Evolutionary conservation across 2,329 filamentous ascomycete species (phyloP).

Genomic region (Passalora sequoiae): DNA sequence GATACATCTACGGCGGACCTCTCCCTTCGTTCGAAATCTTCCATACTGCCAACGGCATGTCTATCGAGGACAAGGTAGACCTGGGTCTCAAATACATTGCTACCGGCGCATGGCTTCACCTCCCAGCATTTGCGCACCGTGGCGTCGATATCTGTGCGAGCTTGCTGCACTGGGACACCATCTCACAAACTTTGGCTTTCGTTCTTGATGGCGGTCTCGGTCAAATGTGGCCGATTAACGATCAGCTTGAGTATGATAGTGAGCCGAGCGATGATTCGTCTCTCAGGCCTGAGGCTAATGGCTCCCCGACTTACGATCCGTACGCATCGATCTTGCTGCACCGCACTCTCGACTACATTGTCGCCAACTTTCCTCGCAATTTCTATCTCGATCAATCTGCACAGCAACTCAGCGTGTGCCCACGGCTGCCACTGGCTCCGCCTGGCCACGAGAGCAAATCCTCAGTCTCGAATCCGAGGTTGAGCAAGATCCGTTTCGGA

Average conservation of each 20-base stretch:
- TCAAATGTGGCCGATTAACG: slow-evolving; percentile 33
- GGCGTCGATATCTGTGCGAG: slow-evolving; percentile 57
- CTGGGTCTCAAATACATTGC: slow-evolving; percentile 59
- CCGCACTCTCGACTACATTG: slow-evolving; percentile 54
- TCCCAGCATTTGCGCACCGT: slow-evolving; percentile 51
- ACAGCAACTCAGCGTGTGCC: slow-evolving; percentile 44
- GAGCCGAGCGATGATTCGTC: slow-evolving; percentile 31
- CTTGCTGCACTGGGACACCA: slow-evolving; percentile 57
- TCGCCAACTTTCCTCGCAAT: slow-evolving; percentile 54
- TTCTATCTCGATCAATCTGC: slow-evolving; percentile 55
- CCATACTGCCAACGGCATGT: slow-evolving; percentile 9
- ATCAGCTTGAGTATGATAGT: slow-evolving; percentile 28
- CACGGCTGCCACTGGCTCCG: slow-evolving; percentile 39
- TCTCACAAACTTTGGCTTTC: slow-evolving; percentile 59
- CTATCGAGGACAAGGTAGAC: slow-evolving; percentile 24
- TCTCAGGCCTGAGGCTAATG: slow-evolving; percentile 18
- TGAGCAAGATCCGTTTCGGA: slow-evolving; percentile 66
- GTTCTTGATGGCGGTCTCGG: slow-evolving; percentile 46
- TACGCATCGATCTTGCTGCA: slow-evolving; percentile 53
- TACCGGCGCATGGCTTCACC: slow-evolving; percentile 54
- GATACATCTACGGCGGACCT: slow-evolving; percentile 32
- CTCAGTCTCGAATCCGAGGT: slow-evolving; percentile 46
- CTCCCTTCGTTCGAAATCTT: slow-evolving; percentile 24
- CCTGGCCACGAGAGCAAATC: slow-evolving; percentile 30
- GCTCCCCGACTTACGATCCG: slow-evolving; percentile 45